phyloP scores from a whole-genome alignment of 1,284 basidiomycete genomes.

The Peniophora sp. region DNA sequence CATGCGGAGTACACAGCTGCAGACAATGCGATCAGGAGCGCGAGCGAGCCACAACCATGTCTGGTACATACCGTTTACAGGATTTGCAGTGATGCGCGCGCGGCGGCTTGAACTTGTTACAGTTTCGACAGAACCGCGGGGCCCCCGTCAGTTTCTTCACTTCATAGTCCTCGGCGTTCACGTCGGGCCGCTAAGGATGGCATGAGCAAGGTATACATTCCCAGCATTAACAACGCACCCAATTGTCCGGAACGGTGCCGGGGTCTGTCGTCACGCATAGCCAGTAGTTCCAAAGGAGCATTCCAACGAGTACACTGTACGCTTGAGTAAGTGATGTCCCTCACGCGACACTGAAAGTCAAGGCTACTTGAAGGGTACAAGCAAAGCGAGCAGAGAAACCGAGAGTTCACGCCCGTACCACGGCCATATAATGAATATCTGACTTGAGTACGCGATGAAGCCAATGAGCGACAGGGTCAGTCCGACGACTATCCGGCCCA shows the following conservation, averaged over 20 bases:
- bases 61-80: slow-evolving; percentile 64
- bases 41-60: neutral
- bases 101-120: slow-evolving; percentile 65
- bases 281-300: slow-evolving; percentile 85
- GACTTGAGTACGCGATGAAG: slow-evolving; percentile 84
- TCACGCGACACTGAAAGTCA: slow-evolving; percentile 1
- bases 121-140: slow-evolving; percentile 80
- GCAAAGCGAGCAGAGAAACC: slow-evolving; percentile 61
- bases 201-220: neutral
- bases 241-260: slow-evolving; percentile 72
- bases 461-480: slow-evolving; percentile 73
- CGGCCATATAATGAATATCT: slow-evolving; percentile 88
- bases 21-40: neutral
- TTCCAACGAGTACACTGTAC: slow-evolving; percentile 59
- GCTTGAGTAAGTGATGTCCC: slow-evolving; percentile 7
- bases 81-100: slow-evolving; percentile 84
- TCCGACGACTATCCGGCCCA: slow-evolving; percentile 57
- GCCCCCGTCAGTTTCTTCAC: slow-evolving; percentile 78
- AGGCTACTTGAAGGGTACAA: slow-evolving; percentile 82
- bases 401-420: slow-evolving; percentile 76
- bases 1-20: slow-evolving; percentile 76
- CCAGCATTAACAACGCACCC: slow-evolving; percentile 55
- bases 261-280: slow-evolving; percentile 78
- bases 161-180: slow-evolving; percentile 68
- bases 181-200: slow-evolving; percentile 59